Conservation (phyloP, 805 yeast species). For the Kuraishia borneana region DNA sequence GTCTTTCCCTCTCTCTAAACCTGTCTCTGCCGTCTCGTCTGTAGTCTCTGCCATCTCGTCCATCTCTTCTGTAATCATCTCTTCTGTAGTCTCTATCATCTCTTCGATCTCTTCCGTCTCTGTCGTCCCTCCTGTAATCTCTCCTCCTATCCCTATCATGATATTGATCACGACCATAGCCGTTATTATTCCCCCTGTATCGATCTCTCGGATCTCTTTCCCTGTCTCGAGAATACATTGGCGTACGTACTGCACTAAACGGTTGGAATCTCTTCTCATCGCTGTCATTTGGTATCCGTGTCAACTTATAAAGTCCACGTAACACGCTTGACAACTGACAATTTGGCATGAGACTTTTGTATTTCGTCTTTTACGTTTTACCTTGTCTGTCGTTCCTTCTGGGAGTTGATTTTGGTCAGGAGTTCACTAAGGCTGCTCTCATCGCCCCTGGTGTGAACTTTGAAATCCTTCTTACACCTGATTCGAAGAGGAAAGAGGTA, state of each 20-base stretch:
- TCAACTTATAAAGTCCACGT: no score
- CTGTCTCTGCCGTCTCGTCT: constrained; percentile 2
- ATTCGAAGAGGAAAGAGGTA: constrained; percentile 82
- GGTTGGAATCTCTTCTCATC: no score
- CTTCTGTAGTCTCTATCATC: not conserved
- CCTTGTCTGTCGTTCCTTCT: constrained; percentile 26
- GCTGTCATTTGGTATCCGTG: no score
- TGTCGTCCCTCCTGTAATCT: no score
- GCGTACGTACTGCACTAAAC: no score
- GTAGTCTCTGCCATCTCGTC: not conserved
- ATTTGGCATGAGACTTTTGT: no score
- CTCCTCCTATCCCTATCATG: constrained; percentile 1
- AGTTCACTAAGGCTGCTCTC: constrained; percentile 74
- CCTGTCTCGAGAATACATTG: no score
- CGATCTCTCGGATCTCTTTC: not conserved
- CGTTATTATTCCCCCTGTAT: not conserved
- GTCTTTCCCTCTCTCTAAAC: no score
- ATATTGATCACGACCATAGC: no score
- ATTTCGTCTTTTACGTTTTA: no score
- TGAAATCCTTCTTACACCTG: constrained; percentile 81
- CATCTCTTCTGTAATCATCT: constrained; percentile 1
- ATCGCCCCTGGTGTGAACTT: constrained; percentile 87
- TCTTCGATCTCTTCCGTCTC: not conserved
- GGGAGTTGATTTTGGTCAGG: constrained; percentile 86
- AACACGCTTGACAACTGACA: no score